phyloP scores from a whole-genome alignment of 2,329 filamentous ascomycete genomes.

The Fulvia fulva region DNA sequence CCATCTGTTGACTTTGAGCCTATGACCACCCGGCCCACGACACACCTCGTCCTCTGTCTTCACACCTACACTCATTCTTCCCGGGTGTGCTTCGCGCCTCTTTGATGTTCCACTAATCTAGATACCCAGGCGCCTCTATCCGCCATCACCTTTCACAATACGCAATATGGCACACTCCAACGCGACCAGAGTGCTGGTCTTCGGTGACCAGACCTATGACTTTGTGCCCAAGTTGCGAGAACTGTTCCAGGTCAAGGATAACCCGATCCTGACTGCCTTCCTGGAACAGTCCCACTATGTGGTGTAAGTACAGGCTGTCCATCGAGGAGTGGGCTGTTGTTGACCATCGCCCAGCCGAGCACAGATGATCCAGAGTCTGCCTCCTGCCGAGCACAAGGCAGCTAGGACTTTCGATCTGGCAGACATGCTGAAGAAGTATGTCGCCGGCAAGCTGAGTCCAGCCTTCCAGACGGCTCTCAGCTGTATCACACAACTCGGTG shows the following conservation, averaged over 20 bases:
- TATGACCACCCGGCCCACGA: background rate
- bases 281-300: conserved; percentile 3
- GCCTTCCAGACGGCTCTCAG: conserved; percentile 20
- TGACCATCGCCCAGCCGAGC: background rate
- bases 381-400: background rate
- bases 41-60: background rate
- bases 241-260: conserved; percentile 6
- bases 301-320: background rate
- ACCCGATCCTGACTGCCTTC: conserved; percentile 7
- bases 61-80: background rate
- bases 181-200: conserved; percentile 6
- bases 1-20: background rate
- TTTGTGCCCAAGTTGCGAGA: conserved; percentile 11
- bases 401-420: background rate
- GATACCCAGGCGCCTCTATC: background rate
- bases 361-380: background rate
- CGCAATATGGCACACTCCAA: background rate
- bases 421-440: background rate
- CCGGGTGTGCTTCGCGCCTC: background rate
- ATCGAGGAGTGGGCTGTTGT: background rate
- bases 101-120: background rate
- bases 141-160: background rate
- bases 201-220: conserved; percentile 22
- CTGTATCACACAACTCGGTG: conserved; percentile 19
- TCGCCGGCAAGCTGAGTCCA: conserved; percentile 15